Base-by-base conservation (phyloP, 2,329 filamentous ascomycete species). In the Aureobasidium sp. region DNA sequence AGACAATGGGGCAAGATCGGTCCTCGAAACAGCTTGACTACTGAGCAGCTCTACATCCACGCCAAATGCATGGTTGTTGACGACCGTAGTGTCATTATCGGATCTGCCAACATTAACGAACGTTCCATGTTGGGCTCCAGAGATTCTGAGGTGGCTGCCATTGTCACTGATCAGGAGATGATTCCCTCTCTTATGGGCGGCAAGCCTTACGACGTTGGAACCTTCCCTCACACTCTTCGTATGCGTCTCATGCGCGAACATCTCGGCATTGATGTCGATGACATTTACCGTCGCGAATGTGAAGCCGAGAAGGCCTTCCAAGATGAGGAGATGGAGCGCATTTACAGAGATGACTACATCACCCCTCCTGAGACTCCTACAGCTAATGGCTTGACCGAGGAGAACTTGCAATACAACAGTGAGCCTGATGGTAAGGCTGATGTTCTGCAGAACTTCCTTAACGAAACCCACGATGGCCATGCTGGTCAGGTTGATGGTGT, bases 91-190 rank as follows among this genome's bases (percentile, higher is more conserved):
- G 95, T 92, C 25, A 90, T 99, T 68, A 99, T 99, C 72, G 96
- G 96, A 23, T 98, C 95, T 53, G 96, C 96, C 62, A 99, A 99
- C 76, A 98, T 99, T 84, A 99, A 99, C 73, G 96, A 99, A 79
- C 90, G 96, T 53, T 98, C 95, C 9, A 94, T 98, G 94, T 79
- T 98, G 68, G 96, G 96, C 11, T 91, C 89, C 56, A 89, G 96
- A 73, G 96, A 99, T 78, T 98, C 95, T 0, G 96, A 99, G 79
- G 90, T 93, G 68, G 96, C 95, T 7, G 91, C 95, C 9, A 87
- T 98, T 50, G 93, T 99, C 48, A 90, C 95, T 62, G 96, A 99
- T 76, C 95, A 93, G 1, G 94, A 98, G 76, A 94, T 97, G 89
- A 88, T 98, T 66, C 91, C 90, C 85, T 97, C 95, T 8, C 93